phyloP scores from a whole-genome alignment of 1,284 basidiomycete species.

The Ceratobasidium sp. region DNA sequence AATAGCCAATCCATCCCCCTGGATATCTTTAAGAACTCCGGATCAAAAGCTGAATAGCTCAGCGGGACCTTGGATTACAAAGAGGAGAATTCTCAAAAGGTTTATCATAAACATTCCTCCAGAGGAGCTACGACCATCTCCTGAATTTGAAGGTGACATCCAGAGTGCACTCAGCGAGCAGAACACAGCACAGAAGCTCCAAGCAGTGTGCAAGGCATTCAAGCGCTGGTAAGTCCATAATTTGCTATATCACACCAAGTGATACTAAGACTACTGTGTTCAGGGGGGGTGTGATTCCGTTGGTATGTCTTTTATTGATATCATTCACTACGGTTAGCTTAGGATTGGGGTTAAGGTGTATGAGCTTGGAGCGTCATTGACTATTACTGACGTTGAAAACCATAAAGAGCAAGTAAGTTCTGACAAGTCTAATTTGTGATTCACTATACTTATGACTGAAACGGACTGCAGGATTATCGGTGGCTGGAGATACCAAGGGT shows the following conservation, averaged over 20 bases:
- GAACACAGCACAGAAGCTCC: not conserved
- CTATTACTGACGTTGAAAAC: not conserved
- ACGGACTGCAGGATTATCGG: not conserved
- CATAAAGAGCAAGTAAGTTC: not conserved
- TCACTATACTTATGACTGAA: no score
- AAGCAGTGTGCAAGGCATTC: constrained; percentile 11
- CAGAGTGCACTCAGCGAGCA: not conserved
- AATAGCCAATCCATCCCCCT: not conserved
- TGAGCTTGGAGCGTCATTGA: constrained; percentile 3
- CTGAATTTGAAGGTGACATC: constrained; percentile 9
- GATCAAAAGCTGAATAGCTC: not conserved
- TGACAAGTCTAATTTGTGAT: no score
- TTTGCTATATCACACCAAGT: not conserved
- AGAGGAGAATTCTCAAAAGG: not conserved
- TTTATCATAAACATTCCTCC: not conserved
- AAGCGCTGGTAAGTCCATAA: not conserved
- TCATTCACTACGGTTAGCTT: not conserved
- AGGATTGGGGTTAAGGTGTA: not conserved
- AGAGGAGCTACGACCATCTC: not conserved
- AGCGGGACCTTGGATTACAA: constrained; percentile 3
- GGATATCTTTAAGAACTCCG: not conserved
- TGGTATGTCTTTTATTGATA: not conserved
- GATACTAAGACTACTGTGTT: no score
- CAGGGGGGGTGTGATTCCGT: constrained; percentile 28
- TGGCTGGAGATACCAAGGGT: not conserved